Percentiles rank a stretch among this genome's conserved stretches.
These are phyloP conservation scores for Fagopyrum esculentum DNA, from an alignment of 148 eudicot species.

Conservation along the genomic window DNA sequence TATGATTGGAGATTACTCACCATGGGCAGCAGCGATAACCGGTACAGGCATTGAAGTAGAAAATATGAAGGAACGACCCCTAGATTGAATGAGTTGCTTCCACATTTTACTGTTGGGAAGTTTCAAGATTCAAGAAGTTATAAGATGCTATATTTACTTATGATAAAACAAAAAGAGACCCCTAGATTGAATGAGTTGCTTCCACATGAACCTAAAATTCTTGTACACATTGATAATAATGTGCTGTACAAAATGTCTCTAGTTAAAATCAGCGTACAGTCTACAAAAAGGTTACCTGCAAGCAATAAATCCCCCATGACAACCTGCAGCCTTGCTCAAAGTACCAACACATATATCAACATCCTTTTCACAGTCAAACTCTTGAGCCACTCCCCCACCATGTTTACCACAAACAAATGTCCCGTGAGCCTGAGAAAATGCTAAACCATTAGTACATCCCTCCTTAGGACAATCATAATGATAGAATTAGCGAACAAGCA, in stretches of 20 bases:
- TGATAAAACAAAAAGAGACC: not conserved
- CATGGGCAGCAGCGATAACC: constrained; percentile 83
- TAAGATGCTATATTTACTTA: not conserved
- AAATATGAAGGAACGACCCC: constrained; percentile 96
- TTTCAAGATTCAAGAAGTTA: not conserved
- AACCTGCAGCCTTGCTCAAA: constrained; percentile 95
- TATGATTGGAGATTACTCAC: constrained; percentile 23
- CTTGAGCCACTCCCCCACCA: constrained; percentile 93
- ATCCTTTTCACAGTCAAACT: constrained; percentile 69
- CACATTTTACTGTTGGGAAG: constrained; percentile 67
- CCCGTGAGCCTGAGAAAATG: constrained; percentile 76
- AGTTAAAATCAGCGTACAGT: not conserved
- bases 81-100: constrained; percentile 90
- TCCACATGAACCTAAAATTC: not conserved
- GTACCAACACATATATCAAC: constrained; percentile 93
- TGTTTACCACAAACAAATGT: constrained; percentile 85
- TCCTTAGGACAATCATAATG: not conserved
- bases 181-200: not conserved
- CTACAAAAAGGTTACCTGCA: constrained; percentile 55
- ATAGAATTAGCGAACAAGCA: not conserved
- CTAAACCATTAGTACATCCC: constrained; percentile 1
- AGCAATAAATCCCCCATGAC: constrained; percentile 94
- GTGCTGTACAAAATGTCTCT: not conserved
- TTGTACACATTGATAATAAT: not conserved
- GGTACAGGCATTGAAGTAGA: constrained; percentile 95